These are phyloP conservation scores for Mycena galopus DNA, from an alignment of 768 basidiomycete species.

Conservation along the genomic window DNA sequence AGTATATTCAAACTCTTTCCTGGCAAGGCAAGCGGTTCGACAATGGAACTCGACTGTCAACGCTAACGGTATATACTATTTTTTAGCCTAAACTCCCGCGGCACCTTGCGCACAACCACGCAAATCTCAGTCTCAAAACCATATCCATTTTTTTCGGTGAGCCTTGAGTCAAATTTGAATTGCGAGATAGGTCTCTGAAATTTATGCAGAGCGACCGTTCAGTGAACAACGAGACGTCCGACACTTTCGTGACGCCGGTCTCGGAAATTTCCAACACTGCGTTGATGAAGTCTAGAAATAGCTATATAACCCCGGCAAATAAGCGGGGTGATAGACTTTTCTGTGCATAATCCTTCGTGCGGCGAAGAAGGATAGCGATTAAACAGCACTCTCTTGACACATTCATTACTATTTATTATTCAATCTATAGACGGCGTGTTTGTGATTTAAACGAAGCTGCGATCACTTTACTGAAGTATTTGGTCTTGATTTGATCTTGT, in stretches of 20 bases:
- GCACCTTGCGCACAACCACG: conserved; percentile 25
- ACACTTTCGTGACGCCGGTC: background rate
- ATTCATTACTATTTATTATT: no score
- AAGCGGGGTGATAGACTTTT: no score
- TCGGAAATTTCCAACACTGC: background rate
- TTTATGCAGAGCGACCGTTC: background rate
- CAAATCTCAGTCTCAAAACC: background rate
- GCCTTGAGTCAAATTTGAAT: background rate
- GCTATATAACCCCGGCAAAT: no score
- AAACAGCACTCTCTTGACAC: no score
- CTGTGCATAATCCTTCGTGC: no score
- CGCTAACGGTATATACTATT: background rate
- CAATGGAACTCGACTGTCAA: background rate
- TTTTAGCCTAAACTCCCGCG: conserved; percentile 30
- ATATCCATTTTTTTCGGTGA: conserved; percentile 10
- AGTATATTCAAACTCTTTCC: conserved; percentile 34
- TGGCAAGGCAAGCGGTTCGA: conserved; percentile 12
- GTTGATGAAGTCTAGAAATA: no score
- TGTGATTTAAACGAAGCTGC: no score
- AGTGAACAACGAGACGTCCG: background rate
- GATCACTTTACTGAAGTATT: no score
- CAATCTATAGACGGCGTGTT: no score
- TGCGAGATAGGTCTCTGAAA: background rate
- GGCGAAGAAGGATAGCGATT: no score
- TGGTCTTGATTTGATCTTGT: no score